Evolutionary conservation across 495 filamentous ascomycete genomes (phyloP).

Genomic region (Amniculicola lignicola): DNA sequence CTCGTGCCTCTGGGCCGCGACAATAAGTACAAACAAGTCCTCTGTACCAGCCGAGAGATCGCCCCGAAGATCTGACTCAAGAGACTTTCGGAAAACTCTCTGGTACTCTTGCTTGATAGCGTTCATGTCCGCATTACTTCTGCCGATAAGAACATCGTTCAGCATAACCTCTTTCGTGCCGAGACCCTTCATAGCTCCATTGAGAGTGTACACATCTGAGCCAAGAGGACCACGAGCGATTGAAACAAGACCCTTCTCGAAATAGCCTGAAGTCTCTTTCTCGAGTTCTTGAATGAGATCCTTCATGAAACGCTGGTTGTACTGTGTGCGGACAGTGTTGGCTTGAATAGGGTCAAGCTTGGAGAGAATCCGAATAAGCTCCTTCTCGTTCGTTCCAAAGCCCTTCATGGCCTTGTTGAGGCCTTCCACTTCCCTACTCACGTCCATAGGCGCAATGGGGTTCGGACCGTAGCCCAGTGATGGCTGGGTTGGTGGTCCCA

Average conservation of each 20-base stretch:
- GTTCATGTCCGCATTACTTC: slow-evolving; percentile 78
- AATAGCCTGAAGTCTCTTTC: slow-evolving; percentile 70
- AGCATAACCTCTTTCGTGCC: slow-evolving; percentile 85
- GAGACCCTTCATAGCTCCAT: slow-evolving; percentile 66
- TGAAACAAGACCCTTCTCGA: slow-evolving; percentile 65
- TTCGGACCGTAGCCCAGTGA: slow-evolving; percentile 24
- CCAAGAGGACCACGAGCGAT: slow-evolving; percentile 73
- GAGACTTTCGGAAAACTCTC: slow-evolving; percentile 53
- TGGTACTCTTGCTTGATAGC: slow-evolving; percentile 78
- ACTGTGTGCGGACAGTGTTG: slow-evolving; percentile 63
- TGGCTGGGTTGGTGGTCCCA: neutral
- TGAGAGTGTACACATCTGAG: slow-evolving; percentile 63
- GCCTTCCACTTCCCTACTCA: slow-evolving; percentile 60
- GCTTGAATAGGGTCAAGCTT: slow-evolving; percentile 71
- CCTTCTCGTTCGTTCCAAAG: slow-evolving; percentile 79
- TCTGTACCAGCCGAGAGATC: slow-evolving; percentile 85
- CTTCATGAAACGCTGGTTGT: slow-evolving; percentile 57
- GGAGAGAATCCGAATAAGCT: slow-evolving; percentile 63
- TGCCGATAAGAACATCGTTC: slow-evolving; percentile 78
- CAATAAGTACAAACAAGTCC: slow-evolving; percentile 71
- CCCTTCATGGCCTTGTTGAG: slow-evolving; percentile 86
- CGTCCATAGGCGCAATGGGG: slow-evolving; percentile 58
- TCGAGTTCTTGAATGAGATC: slow-evolving; percentile 71
- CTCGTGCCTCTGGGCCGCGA: slow-evolving; percentile 68
- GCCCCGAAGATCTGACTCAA: slow-evolving; percentile 61